phyloP scores from a whole-genome alignment of 169 alveolate species.

The Cryptosporidium parvum region DNA sequence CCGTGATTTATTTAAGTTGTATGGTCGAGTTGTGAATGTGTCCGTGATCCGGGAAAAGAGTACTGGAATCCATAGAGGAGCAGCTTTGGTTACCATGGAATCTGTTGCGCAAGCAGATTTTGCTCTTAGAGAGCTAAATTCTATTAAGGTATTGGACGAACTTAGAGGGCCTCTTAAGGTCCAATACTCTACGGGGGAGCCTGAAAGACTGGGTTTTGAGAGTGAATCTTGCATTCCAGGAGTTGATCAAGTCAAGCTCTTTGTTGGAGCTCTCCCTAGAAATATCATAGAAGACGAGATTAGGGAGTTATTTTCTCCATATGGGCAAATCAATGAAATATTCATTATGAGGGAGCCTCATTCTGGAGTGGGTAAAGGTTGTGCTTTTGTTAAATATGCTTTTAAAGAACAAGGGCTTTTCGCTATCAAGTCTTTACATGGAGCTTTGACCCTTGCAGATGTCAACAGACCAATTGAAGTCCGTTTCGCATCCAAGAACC shows the following conservation, averaged over 20 bases:
- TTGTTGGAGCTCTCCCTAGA: slow-evolving; percentile 91
- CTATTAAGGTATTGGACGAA: slow-evolving; percentile 83
- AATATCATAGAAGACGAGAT: slow-evolving; percentile 85
- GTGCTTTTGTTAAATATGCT: slow-evolving; percentile 90
- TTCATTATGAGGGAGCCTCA: slow-evolving; percentile 87
- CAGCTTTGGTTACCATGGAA: slow-evolving; percentile 87
- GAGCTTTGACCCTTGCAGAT: slow-evolving; percentile 86
- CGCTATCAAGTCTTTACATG: slow-evolving; percentile 86
- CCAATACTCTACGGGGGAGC: slow-evolving; percentile 91
- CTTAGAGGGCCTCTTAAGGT: slow-evolving; percentile 89
- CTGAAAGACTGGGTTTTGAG: slow-evolving; percentile 87
- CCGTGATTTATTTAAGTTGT: slow-evolving; percentile 86
- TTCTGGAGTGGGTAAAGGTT: slow-evolving; percentile 88
- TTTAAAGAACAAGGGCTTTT: slow-evolving; percentile 90
- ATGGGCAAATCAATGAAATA: slow-evolving; percentile 89
- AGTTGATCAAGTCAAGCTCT: slow-evolving; percentile 88
- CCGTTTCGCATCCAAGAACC: slow-evolving; percentile 84
- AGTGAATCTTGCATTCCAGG: slow-evolving; percentile 87
- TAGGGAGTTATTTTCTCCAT: slow-evolving; percentile 84
- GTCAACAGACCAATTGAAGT: slow-evolving; percentile 90
- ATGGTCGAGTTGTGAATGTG: slow-evolving; percentile 89
- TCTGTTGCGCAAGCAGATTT: slow-evolving; percentile 91
- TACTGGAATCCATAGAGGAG: slow-evolving; percentile 87
- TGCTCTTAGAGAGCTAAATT: slow-evolving; percentile 88
- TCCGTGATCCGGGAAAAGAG: slow-evolving; percentile 86